These are phyloP conservation scores for Zoysia pacifica DNA, from an alignment of 176 grass and related monocot genomes.

Conservation along the genomic window DNA sequence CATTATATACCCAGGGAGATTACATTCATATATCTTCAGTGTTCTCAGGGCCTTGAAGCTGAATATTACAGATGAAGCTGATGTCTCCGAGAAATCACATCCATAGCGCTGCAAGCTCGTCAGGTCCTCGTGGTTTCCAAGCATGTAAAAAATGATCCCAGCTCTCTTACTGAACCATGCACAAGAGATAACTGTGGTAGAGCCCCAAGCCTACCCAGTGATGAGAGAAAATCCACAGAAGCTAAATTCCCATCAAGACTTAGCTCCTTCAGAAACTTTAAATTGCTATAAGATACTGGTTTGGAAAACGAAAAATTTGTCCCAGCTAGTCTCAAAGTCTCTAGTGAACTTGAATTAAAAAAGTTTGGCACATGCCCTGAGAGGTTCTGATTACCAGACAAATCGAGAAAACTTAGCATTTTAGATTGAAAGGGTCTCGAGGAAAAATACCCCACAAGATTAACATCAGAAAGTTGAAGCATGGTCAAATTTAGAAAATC, in stretches of 20 bases:
- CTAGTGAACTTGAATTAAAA: neutral
- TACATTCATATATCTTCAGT: neutral
- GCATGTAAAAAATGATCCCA: neutral
- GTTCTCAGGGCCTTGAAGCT: neutral
- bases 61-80: neutral
- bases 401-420: constrained; percentile 31
- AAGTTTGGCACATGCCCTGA: neutral
- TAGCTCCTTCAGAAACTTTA: constrained; percentile 13
- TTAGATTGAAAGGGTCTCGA: neutral
- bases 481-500: constrained; percentile 17
- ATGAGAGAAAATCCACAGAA: neutral
- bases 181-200: neutral
- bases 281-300: neutral
- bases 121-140: neutral
- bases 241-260: neutral
- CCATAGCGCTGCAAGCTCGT: neutral
- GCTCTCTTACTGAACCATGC: neutral
- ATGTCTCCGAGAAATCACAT: neutral
- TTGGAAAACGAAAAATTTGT: neutral
- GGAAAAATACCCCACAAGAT: neutral
- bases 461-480: constrained; percentile 18
- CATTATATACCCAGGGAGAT: neutral
- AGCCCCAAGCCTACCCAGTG: neutral
- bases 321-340: constrained; percentile 20
- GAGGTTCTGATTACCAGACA: constrained; percentile 21